phyloP scores from a whole-genome alignment of 2,329 filamentous ascomycete species.

The Claviceps capensis region DNA sequence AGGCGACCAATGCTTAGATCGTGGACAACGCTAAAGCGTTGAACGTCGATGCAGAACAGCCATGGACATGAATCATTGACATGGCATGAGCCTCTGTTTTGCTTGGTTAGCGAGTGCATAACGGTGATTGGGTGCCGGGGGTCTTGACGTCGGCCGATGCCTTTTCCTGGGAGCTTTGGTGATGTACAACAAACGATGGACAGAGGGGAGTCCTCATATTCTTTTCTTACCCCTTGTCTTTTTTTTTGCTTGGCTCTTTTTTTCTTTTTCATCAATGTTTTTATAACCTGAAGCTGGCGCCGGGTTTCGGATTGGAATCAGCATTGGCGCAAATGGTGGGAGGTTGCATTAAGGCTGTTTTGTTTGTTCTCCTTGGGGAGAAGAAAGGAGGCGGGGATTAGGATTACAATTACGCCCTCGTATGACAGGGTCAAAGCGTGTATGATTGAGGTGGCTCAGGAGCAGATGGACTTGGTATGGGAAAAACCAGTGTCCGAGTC shows the following conservation, averaged over 20 bases:
- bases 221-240: neutral
- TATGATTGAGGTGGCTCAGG: neutral
- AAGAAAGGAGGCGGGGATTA: neutral
- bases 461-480: neutral
- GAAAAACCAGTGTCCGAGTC: neutral
- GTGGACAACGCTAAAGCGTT: neutral
- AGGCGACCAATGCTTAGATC: conserved; percentile 36
- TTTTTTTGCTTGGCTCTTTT: conserved; percentile 2
- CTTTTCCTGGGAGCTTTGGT: neutral
- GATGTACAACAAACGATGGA: conserved; percentile 6
- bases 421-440: neutral
- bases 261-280: conserved; percentile 11
- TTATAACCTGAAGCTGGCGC: conserved; percentile 18
- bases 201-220: conserved; percentile 9
- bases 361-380: conserved; percentile 2
- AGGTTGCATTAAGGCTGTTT: conserved; percentile 8
- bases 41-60: neutral
- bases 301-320: conserved; percentile 14
- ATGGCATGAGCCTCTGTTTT: neutral
- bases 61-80: neutral
- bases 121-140: neutral
- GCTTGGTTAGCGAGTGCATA: neutral
- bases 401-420: neutral
- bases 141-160: neutral
- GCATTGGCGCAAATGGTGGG: conserved; percentile 9